Evolutionary conservation across 1,284 basidiomycete species (phyloP).

Genomic region (Ustilago shanxiensis): DNA sequence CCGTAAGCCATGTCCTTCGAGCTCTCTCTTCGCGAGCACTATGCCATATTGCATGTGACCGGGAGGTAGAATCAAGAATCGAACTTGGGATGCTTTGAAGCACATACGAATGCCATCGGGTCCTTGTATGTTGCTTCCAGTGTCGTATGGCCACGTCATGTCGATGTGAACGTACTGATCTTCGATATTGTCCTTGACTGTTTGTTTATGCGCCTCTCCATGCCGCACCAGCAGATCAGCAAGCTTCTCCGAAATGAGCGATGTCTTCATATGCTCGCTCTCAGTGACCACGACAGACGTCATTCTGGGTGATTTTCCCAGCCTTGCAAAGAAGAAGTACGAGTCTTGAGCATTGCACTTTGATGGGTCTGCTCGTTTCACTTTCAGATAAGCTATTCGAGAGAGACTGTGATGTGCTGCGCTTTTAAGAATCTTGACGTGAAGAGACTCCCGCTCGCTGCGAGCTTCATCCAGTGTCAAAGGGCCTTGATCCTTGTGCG

Average conservation of each 20-base stretch:
- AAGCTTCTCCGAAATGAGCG: conserved; percentile 16
- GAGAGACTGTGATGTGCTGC: background rate
- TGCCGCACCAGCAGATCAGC: background rate
- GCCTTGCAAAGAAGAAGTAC: conserved; percentile 13
- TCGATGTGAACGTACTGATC: conserved; percentile 7
- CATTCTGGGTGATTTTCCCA: conserved; percentile 2
- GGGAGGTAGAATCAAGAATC: conserved; percentile 7
- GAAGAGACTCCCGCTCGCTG: background rate
- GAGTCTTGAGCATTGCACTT: background rate
- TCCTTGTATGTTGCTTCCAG: background rate
- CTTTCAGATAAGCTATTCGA: background rate
- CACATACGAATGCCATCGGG: background rate
- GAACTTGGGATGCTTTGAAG: conserved; percentile 2
- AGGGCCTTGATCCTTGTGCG: background rate
- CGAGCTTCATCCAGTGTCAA: background rate
- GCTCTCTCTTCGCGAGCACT: conserved; percentile 3
- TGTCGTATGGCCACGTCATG: conserved; percentile 7
- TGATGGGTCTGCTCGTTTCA: background rate
- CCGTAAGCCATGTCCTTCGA: background rate
- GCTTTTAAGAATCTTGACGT: background rate
- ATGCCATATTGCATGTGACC: conserved; percentile 10
- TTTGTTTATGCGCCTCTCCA: background rate
- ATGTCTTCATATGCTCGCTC: conserved; percentile 5
- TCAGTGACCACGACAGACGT: conserved; percentile 13
- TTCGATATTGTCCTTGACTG: background rate